phyloP scores from a whole-genome alignment of 352 stramenopile species.

The Halophytophthora polymorphica region DNA sequence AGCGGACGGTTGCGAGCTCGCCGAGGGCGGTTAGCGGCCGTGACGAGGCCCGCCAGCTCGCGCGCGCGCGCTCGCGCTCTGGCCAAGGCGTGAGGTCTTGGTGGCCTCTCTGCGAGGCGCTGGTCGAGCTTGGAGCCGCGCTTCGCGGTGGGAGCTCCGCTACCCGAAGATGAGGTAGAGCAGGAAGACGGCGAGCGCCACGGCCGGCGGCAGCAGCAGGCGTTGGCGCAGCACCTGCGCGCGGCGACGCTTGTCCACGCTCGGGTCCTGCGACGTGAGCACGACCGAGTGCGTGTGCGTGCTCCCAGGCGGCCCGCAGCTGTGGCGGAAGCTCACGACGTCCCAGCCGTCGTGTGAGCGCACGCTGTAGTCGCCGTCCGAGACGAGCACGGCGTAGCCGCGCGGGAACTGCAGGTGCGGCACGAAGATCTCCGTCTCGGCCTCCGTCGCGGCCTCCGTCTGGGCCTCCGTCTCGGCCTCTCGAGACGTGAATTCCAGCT shows the following conservation, averaged over 20 bases:
- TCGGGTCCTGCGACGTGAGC: constrained; percentile 43
- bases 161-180: constrained; percentile 35
- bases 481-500: constrained; percentile 48
- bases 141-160: too few relatives aligned
- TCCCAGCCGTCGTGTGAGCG: constrained; percentile 59
- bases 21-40: too few relatives aligned
- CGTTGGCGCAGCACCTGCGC: constrained; percentile 17
- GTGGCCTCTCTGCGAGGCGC: too few relatives aligned
- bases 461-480: constrained; percentile 23
- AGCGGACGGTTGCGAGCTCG: too few relatives aligned
- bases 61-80: too few relatives aligned
- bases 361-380: constrained; percentile 52
- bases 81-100: too few relatives aligned
- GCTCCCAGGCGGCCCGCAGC: constrained; percentile 26
- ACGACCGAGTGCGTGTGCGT: constrained; percentile 31
- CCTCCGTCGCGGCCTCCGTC: constrained; percentile 24
- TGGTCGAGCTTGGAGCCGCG: too few relatives aligned
- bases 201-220: constrained; percentile 10
- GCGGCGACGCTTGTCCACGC: constrained; percentile 25
- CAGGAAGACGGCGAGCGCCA: constrained; percentile 22
- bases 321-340: constrained; percentile 50
- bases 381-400: constrained; percentile 53
- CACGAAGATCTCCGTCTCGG: constrained; percentile 65
- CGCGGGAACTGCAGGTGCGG: constrained; percentile 70
- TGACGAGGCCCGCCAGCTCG: too few relatives aligned